Evolutionary conservation across 169 alveolate genomes (phyloP), one percentile per base, ranked within the genome.

Genomic region (Plasmodium blacklocki): DNA sequence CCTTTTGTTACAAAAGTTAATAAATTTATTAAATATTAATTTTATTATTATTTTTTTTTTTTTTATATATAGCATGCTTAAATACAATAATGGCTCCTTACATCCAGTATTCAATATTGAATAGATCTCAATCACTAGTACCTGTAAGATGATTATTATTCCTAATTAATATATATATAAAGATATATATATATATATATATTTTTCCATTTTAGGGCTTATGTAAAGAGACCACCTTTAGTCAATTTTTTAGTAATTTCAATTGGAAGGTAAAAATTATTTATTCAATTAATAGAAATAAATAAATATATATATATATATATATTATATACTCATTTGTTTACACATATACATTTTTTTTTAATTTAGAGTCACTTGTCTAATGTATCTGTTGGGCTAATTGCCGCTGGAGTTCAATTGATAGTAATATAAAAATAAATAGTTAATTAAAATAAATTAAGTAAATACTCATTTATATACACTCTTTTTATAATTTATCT

Each of bases 391-490:
- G 71, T 68, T n/a, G 83, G 85, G 6, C 59, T 83, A 43, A 74
- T 73, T 8, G 83, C 70, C 19, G 91, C 91, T 11, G 91, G 91
- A 59, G 45, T 83, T 83, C 91, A 83, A 49, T 39, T 83, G n/a
- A 83, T 83, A 43, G 91, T 83, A 83, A 83, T 56, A 60, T 45
- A 70, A 74, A 7, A 18, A 29, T 8, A 73, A 8, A 15, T 14
- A 56, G 9, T 56, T 56, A 0, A 15, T 3, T 11, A 56, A 56
- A 11, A 23, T n/a, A 67, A 15, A 67, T 43, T 15, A 29, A 23
- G 23, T 15, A 19, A 49, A 6, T 18, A 70, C 47, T 47, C 11
- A 19, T 15, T 47, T 19, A 70, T 49, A 70, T 19, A 50, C 19
- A 29, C 23, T 68, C 9, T 43, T 62, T 43, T 18, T 73, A 15